Conservation (phyloP, 495 filamentous ascomycete species). For the Bryoglossum gracile region DNA sequence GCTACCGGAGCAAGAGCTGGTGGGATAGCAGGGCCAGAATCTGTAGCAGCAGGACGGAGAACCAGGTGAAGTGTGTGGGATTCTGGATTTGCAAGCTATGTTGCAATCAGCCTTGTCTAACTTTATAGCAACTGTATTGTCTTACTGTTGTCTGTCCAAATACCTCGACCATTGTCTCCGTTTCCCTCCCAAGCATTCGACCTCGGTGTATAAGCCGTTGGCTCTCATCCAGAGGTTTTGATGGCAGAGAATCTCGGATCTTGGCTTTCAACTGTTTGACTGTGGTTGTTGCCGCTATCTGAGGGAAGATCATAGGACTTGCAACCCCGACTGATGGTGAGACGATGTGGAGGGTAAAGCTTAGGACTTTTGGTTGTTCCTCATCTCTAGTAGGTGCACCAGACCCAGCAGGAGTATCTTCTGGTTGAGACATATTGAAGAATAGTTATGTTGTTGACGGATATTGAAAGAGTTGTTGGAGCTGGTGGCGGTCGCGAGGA, state of each 20-base stretch:
- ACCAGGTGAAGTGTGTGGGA: slow-evolving; percentile 58
- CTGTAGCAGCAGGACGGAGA: slow-evolving; percentile 30
- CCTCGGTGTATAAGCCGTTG: slow-evolving; percentile 65
- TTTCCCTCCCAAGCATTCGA: slow-evolving; percentile 46
- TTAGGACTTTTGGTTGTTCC: slow-evolving; percentile 14
- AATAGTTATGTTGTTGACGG: neutral
- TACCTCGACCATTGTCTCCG: slow-evolving; percentile 47
- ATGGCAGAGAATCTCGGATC: slow-evolving; percentile 48
- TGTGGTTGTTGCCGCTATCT: slow-evolving; percentile 47
- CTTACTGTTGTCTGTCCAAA: slow-evolving; percentile 52
- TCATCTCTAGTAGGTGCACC: slow-evolving; percentile 18
- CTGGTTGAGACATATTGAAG: slow-evolving; percentile 15
- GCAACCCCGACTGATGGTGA: slow-evolving; percentile 55
- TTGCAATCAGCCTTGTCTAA: neutral
- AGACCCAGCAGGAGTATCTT: neutral
- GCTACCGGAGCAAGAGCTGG: slow-evolving; percentile 13
- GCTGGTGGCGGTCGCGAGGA: neutral
- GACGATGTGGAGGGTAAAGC: slow-evolving; percentile 53
- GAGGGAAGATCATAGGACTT: slow-evolving; percentile 44
- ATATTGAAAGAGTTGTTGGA: neutral
- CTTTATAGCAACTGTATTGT: slow-evolving; percentile 3
- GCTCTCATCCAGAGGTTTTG: slow-evolving; percentile 43
- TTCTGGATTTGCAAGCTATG: slow-evolving; percentile 39
- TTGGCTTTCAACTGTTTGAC: slow-evolving; percentile 52
- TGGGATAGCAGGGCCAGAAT: slow-evolving; percentile 3